Conservation (phyloP, 257 asterid genomes). For the Solanum bulbocastanum region DNA sequence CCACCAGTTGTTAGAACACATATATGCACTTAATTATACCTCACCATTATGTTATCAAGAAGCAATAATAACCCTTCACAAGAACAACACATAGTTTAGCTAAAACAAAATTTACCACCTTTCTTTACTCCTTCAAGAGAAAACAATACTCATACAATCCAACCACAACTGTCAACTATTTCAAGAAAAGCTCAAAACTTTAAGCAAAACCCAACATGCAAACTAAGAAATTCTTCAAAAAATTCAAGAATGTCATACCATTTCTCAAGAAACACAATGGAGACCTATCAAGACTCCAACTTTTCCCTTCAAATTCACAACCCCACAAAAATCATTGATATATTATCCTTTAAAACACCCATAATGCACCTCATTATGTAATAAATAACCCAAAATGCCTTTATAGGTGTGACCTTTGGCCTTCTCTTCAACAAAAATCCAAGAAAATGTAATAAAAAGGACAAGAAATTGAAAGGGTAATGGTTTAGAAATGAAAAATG, state of each 20-base stretch:
- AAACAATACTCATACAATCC: not conserved
- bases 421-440: not conserved
- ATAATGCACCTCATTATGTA: not conserved
- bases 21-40: not conserved
- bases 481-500: not conserved
- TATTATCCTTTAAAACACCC: not conserved
- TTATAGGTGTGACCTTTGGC: not conserved
- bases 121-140: not conserved
- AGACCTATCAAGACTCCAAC: constrained; percentile 8
- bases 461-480: not conserved
- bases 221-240: not conserved
- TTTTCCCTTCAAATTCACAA: constrained; percentile 9
- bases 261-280: constrained; percentile 5
- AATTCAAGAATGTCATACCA: constrained; percentile 9
- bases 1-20: not conserved
- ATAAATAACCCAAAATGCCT: not conserved
- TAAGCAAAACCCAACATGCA: not conserved
- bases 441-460: not conserved
- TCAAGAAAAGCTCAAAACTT: not conserved
- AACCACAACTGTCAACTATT: not conserved
- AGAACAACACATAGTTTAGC: not conserved
- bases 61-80: not conserved
- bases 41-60: not conserved
- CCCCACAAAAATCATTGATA: not conserved
- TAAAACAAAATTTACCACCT: not conserved